Evolutionary conservation across 169 alveolate species (phyloP).

Genomic region (Plasmodium falciparum): DNA sequence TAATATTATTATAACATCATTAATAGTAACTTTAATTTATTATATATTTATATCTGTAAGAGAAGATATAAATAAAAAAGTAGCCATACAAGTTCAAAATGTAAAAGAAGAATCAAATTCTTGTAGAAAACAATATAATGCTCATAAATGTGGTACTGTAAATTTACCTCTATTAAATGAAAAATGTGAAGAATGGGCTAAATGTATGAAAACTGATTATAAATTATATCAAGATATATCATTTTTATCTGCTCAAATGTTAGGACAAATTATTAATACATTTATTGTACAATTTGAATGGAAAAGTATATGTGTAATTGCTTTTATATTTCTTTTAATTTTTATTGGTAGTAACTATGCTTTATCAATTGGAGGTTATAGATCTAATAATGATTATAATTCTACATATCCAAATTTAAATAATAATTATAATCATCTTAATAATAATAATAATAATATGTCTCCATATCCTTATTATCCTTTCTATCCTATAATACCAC

Average conservation of each 20-base stretch:
- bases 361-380: conserved; percentile 48
- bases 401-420: neutral
- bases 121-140: conserved; percentile 68
- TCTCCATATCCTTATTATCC: conserved; percentile 44
- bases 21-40: conserved; percentile 56
- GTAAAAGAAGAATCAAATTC: conserved; percentile 71
- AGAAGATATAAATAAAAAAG: conserved; percentile 73
- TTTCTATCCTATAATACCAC: conserved; percentile 39
- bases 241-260: conserved; percentile 73
- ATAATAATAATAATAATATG: neutral
- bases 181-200: conserved; percentile 75
- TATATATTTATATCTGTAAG: conserved; percentile 65
- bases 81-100: conserved; percentile 70
- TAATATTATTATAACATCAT: conserved; percentile 62
- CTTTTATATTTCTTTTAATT: conserved; percentile 70
- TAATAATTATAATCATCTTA: conserved; percentile 9
- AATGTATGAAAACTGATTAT: conserved; percentile 69
- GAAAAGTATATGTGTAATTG: conserved; percentile 76
- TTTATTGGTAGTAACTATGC: conserved; percentile 78
- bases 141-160: conserved; percentile 76
- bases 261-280: conserved; percentile 71
- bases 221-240: conserved; percentile 74
- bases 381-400: conserved; percentile 13
- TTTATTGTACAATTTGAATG: conserved; percentile 77
- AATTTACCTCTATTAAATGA: conserved; percentile 71